Base-by-base conservation (phyloP, 2,329 filamentous ascomycete genomes). In the Colletotrichum godetiae region DNA sequence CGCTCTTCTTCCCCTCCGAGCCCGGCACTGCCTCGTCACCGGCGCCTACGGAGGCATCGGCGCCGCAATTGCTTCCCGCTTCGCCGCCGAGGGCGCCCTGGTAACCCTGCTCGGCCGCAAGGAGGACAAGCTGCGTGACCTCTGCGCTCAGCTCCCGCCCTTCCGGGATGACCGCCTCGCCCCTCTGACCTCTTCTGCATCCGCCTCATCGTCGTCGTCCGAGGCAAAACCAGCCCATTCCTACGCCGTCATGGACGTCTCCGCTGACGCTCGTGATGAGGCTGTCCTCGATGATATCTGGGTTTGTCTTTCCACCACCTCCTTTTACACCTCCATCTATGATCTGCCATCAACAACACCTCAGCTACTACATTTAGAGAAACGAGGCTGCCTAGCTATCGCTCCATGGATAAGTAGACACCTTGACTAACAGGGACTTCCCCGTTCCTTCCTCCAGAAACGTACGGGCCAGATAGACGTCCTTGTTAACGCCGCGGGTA, bases 401-500 rank as follows among this genome's bases (percentile, higher is more conserved):
- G 5, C 27, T 60, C 49, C 53, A 42, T 56, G 19, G 29, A 56
- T 2, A 65, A 31, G 22, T 42, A 63, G 55, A 62, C 46, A 27
- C 31, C 27, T 29, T 22, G n/a, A 58, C 58, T 70, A 29, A 74
- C 62, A 67, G 13, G 55, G 67, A 35, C 11, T 24, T 13, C 35
- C 29, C 49, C 57, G 6, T 46, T 29, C 10, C 22, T 35, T 37
- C 4, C 33, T 19, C 35, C 35, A 74, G 72, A 63, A 64, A 59
- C 62, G 73, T 22, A 76, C 74, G 19, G 74, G 74, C 37, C 74
- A 76, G 67, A 77, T 85, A 10, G 86, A 90, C 77, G 85, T 96
- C 35, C 88, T 97, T 1, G 88, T 97, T 75, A 97, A 97, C 79
- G 93, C 93, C 31, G 95, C 95, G 0, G 95, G 95, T 11, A 86